Conservation (phyloP, 129 eudicot genomes). For the Centella asiatica region DNA sequence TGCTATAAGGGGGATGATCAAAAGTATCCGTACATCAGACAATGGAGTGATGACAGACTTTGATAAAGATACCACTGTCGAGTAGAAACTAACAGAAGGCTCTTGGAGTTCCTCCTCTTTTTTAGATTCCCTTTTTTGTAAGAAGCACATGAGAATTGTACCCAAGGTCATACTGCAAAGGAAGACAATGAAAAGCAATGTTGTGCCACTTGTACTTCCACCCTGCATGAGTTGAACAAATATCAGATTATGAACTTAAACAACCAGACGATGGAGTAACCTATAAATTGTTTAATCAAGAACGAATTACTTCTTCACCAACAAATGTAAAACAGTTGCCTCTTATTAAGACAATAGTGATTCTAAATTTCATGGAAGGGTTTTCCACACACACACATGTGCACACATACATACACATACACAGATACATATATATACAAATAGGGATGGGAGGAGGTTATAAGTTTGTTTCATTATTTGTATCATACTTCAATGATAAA, state of each 20-base stretch:
- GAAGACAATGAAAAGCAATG: conserved; percentile 63
- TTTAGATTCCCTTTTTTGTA: conserved; percentile 61
- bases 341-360: too few species aligned
- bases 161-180: conserved; percentile 85
- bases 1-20: conserved; percentile 85
- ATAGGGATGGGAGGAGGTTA: too few species aligned
- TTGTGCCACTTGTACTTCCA: conserved; percentile 84
- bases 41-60: conserved; percentile 50
- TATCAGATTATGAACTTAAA: background rate
- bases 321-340: background rate
- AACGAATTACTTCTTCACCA: background rate
- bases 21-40: conserved; percentile 57
- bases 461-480: background rate
- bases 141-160: conserved; percentile 75
- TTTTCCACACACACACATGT: too few species aligned
- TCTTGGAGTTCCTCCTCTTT: conserved; percentile 41
- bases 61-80: conserved; percentile 40
- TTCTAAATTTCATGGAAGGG: too few species aligned
- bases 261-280: background rate
- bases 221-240: conserved; percentile 42
- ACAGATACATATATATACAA: too few species aligned
- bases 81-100: conserved; percentile 31
- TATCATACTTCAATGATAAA: too few species aligned
- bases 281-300: background rate
- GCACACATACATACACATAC: too few species aligned